These are phyloP conservation scores for Penicillium decumbens DNA, from an alignment of 2,329 filamentous ascomycete genomes.

Conservation along the genomic window DNA sequence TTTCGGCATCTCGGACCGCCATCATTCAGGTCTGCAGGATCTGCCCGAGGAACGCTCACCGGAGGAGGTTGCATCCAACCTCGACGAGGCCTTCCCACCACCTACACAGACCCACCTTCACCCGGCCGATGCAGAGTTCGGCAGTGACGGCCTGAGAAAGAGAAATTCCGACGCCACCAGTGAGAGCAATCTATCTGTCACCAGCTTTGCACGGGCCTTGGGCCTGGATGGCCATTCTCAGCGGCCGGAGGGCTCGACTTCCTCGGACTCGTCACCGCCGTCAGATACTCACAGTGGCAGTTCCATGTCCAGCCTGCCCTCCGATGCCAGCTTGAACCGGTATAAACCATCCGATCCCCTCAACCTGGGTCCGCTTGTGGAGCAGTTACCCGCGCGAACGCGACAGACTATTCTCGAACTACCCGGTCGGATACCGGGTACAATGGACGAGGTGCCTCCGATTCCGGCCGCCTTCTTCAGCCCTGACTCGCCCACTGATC, in stretches of 20 bases:
- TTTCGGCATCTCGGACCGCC: slow-evolving; percentile 23
- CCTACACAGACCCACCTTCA: slow-evolving; percentile 20
- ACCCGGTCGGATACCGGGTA: slow-evolving; percentile 36
- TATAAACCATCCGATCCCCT: slow-evolving; percentile 31
- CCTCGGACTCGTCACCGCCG: slow-evolving; percentile 55
- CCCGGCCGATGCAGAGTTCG: slow-evolving; percentile 16
- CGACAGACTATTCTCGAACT: slow-evolving; percentile 20
- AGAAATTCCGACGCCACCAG: slow-evolving; percentile 30
- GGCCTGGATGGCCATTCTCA: slow-evolving; percentile 59
- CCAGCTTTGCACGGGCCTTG: slow-evolving; percentile 38
- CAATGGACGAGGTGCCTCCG: slow-evolving; percentile 27
- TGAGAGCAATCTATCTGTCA: slow-evolving; percentile 33
- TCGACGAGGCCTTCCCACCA: slow-evolving; percentile 22
- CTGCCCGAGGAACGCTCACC: slow-evolving; percentile 16
- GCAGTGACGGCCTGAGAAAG: slow-evolving; percentile 9
- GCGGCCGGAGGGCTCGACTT: slow-evolving; percentile 61
- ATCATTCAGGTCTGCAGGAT: slow-evolving; percentile 20
- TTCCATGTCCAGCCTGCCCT: slow-evolving; percentile 57
- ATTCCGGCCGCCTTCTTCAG: slow-evolving; percentile 31
- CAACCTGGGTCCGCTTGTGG: slow-evolving; percentile 52
- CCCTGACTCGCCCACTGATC: slow-evolving; percentile 49
- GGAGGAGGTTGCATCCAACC: slow-evolving; percentile 10
- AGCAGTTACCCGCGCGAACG: slow-evolving; percentile 47
- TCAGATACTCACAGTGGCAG: slow-evolving; percentile 59
- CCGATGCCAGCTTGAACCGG: slow-evolving; percentile 31